Conservation (phyloP, 139 green algal genomes). For the Tetradesmus obliquus region DNA sequence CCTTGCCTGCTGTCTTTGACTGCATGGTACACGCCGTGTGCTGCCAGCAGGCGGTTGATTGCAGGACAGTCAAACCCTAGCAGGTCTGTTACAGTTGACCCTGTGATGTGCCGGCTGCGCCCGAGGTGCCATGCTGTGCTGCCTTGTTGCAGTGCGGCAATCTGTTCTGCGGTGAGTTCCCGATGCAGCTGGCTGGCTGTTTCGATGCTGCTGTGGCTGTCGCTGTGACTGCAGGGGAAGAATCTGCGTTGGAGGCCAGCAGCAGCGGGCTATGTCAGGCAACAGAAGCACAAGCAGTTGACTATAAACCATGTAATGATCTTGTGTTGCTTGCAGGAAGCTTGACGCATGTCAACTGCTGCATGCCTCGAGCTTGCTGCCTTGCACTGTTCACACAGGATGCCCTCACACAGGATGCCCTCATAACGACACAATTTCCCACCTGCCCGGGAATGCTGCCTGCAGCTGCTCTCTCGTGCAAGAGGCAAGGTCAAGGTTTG, state of each 20-base stretch:
- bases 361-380: background rate
- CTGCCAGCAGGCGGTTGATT: slow-evolving; percentile 10
- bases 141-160: background rate
- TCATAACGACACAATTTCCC: too few species aligned
- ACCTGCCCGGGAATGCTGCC: slow-evolving; percentile 10
- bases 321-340: background rate
- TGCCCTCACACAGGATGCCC: background rate
- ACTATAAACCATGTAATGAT: too few species aligned
- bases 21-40: slow-evolving; percentile 9
- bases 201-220: background rate
- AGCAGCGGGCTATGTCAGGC: background rate
- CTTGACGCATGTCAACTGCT: background rate
- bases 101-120: slow-evolving; percentile 33
- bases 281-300: background rate
- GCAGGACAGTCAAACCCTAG: slow-evolving; percentile 9
- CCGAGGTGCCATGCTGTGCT: slow-evolving; percentile 21
- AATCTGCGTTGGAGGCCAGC: background rate
- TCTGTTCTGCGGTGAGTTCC: background rate
- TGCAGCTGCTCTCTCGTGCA: slow-evolving; percentile 26
- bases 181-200: slow-evolving; percentile 7
- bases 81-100: background rate
- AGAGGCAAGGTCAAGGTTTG: background rate
- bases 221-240: background rate
- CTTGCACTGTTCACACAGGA: background rate
- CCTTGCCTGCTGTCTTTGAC: background rate